Base-by-base conservation (phyloP, 2,329 filamentous ascomycete species). In the Eutypa lata region DNA sequence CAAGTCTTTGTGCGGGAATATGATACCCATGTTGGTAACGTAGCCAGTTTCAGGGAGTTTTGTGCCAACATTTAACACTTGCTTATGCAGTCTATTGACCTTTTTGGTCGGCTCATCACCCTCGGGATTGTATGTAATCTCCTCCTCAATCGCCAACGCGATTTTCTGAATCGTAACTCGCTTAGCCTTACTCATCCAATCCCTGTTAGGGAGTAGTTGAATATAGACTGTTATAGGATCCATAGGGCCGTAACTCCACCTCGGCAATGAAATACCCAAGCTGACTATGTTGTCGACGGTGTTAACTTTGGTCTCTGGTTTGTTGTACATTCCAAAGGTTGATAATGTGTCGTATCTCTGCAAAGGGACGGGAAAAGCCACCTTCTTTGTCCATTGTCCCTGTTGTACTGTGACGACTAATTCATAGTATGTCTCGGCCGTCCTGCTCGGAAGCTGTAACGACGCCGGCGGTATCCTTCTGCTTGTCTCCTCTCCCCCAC, bases 321-420 rank as follows among this genome's bases (percentile, higher is more conserved):
- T 88, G 73, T 97, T 97, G 77, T 97, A 99, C 94, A 97, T 97
- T 72, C 94, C 94, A 74, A 99, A 99, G 1, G 94, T 97, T 42
- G 92, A 97, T 47, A 99, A 78, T 1, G 93, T 99, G 71, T 99
- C 94, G 75, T 97, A 99, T 67, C 94, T 83, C 61, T 90, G 86
- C 62, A 99, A 84, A 1, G 93, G 93, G 38, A 97, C 89, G 1
- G 94, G 90, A 62, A 97, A 97, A 4, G 86, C 79, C 72, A 95
- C 94, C 73, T 95, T 95, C 72, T 90, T 91, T 73, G 90, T 85
- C 63, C 85, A 84, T 62, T 88, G 87, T 3, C 92, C 91, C 72
- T 97, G 93, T 68, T 97, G 93, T 21, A 99, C 88, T 49, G 89
- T 96, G 49, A 99, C 94, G 52, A 97, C 91, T 57, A 99, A 82